Base-by-base conservation (phyloP, 345 rosid genomes). In the Xanthoceras sorbifolium region DNA sequence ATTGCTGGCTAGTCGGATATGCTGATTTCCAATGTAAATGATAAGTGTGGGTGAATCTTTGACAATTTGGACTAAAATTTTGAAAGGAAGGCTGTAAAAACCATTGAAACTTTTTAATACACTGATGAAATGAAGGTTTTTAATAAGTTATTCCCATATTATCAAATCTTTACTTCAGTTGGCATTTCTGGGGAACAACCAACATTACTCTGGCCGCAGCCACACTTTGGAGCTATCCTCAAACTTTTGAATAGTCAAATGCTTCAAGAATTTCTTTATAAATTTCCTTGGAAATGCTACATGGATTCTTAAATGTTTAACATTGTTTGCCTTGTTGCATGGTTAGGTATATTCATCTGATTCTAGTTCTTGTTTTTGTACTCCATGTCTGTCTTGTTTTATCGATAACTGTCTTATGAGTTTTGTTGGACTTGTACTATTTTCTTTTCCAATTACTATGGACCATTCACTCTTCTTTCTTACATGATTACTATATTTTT, bases 401-500 rank as follows among this genome's bases (percentile, higher is more conserved):
- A 23, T 26, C 15, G 26, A 26, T 10, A 25, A 22, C 15, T 26
- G 64, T 5, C 14, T 17, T 9, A 25, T 28, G 34, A 61, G 65
- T 18, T 72, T 5, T 38, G 9, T 38, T 38, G 8, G 42, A 23
- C 54, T 38, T 59, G 54, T 12, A 25, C 31, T 34, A 11, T 71
- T 34, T 32, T n/a, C 64, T 22, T 54, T 54, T 55, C 50, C n/a
- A 11, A 22, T 22, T n/a, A 32, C n/a, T 6, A 10, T 26, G 67
- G 18, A 72, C 66, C 66, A 38, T 57, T 65, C 2, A 11, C 28
- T n/a, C 57, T 57, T 28, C 46, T 25, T 59, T 57, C 32, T 31
- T 32, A 22, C 1, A 29, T 73, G 36, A 64, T 10, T 72, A 67
- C 25, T 46, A 10, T 38, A 52, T 29, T 59, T 71, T 82, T 46